Conservation (phyloP, 1,284 basidiomycete genomes). For the Puccinia hordei region DNA sequence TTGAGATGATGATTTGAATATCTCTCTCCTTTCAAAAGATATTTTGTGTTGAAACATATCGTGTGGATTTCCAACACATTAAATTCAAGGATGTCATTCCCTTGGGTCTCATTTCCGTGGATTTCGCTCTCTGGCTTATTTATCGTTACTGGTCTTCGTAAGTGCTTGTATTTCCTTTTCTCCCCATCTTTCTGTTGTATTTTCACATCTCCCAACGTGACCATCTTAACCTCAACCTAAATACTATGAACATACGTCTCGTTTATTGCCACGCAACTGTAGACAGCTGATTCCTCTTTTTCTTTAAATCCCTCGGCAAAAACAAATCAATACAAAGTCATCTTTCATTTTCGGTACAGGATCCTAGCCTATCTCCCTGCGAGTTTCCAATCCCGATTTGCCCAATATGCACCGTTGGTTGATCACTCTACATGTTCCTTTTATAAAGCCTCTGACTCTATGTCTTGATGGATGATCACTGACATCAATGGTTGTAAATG, state of each 20-base stretch:
- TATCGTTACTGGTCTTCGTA: neutral
- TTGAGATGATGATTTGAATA: too few species aligned
- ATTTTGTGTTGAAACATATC: too few species aligned
- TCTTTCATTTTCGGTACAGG: conserved; percentile 26
- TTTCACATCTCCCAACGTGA: too few species aligned
- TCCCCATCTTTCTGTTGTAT: neutral
- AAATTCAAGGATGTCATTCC: conserved; percentile 13
- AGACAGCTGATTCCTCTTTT: neutral
- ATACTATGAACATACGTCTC: too few species aligned
- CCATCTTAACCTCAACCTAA: too few species aligned
- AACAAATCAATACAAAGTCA: neutral
- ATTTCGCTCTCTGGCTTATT: conserved; percentile 5
- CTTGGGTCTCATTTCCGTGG: conserved; percentile 29
- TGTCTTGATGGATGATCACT: neutral
- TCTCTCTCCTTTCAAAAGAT: too few species aligned
- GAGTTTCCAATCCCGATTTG: conserved; percentile 20
- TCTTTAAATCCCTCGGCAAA: neutral
- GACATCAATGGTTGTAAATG: neutral
- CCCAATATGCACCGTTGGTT: conserved; percentile 33
- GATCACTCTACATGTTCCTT: neutral
- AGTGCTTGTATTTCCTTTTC: neutral
- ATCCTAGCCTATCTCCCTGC: conserved; percentile 22
- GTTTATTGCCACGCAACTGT: too few species aligned
- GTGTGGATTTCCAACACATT: neutral
- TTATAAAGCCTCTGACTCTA: neutral